Conservation (phyloP, 495 filamentous ascomycete species). For the Penicillium cinerascens region DNA sequence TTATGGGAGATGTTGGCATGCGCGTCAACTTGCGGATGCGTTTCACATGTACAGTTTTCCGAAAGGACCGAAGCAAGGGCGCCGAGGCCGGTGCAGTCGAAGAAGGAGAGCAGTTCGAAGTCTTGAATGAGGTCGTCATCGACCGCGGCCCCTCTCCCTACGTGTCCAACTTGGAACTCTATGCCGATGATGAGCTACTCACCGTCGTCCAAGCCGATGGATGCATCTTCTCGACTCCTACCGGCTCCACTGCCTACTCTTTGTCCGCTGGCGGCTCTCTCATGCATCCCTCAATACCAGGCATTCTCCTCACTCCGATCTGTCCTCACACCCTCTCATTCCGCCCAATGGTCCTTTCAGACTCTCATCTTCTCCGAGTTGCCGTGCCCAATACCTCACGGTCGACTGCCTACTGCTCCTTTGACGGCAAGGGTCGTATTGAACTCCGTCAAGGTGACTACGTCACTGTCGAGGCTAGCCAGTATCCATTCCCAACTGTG, state of each 20-base stretch:
- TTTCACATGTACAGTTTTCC: slow-evolving; percentile 93
- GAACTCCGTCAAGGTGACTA: slow-evolving; percentile 90
- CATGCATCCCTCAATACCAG: slow-evolving; percentile 94
- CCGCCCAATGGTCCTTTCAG: slow-evolving; percentile 97
- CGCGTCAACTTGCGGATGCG: slow-evolving; percentile 94
- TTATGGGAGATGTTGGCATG: slow-evolving; percentile 93
- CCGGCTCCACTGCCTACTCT: slow-evolving; percentile 92
- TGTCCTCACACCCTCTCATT: slow-evolving; percentile 96
- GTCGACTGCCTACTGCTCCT: slow-evolving; percentile 90
- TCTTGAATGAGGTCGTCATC: slow-evolving; percentile 96
- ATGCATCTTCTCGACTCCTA: slow-evolving; percentile 95
- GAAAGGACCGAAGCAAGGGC: slow-evolving; percentile 47
- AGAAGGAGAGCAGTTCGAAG: slow-evolving; percentile 85
- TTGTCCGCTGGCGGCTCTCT: slow-evolving; percentile 93
- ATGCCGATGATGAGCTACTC: slow-evolving; percentile 86
- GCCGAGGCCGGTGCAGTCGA: slow-evolving; percentile 53
- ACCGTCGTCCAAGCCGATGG: slow-evolving; percentile 96
- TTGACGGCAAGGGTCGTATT: slow-evolving; percentile 92
- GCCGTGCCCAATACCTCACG: slow-evolving; percentile 79
- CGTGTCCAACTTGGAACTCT: slow-evolving; percentile 91
- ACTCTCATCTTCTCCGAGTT: slow-evolving; percentile 84
- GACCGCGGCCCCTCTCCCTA: slow-evolving; percentile 96
- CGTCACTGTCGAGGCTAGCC: slow-evolving; percentile 88
- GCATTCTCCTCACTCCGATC: slow-evolving; percentile 95
- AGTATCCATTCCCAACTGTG: slow-evolving; percentile 95